These are phyloP conservation scores for Panaeolus cyanescens DNA, from an alignment of 768 basidiomycete genomes.

Conservation along the genomic window DNA sequence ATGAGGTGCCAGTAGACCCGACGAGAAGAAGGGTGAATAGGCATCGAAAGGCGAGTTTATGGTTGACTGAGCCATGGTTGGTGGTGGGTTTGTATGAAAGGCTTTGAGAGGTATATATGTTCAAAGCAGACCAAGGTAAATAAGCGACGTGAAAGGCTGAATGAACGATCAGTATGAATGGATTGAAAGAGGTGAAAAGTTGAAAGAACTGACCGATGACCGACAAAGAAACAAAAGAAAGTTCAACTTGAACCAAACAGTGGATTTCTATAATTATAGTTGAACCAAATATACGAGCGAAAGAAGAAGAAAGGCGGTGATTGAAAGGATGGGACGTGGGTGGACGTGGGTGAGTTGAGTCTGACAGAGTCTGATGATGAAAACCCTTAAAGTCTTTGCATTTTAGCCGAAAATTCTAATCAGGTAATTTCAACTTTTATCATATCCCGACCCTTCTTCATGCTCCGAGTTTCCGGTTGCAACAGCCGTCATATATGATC, in stretches of 20 bases:
- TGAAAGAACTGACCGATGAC: neutral
- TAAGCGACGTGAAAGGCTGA: neutral
- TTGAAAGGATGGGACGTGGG: neutral
- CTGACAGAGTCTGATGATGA: conserved; percentile 2
- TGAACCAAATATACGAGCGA: neutral
- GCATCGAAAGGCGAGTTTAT: conserved; percentile 10
- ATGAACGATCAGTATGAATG: conserved; percentile 1
- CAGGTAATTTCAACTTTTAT: neutral
- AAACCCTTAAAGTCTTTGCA: neutral
- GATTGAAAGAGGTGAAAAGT: neutral
- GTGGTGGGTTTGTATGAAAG: neutral
- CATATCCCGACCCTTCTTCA: neutral
- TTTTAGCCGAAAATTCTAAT: neutral
- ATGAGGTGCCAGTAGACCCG: conserved; percentile 62
- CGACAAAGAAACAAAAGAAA: neutral
- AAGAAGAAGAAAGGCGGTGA: conserved; percentile 1
- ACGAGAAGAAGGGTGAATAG: conserved; percentile 73
- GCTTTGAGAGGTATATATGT: neutral
- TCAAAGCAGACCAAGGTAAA: neutral
- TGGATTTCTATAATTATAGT: neutral
- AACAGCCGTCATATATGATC: neutral
- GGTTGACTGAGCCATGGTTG: neutral
- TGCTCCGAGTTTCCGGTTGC: neutral
- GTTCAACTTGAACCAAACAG: neutral
- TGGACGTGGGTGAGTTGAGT: no score